Evolutionary conservation across 2,329 filamentous ascomycete species (phyloP), one percentile per base, ranked within the genome.

Genomic region (Cercospora sesami): DNA sequence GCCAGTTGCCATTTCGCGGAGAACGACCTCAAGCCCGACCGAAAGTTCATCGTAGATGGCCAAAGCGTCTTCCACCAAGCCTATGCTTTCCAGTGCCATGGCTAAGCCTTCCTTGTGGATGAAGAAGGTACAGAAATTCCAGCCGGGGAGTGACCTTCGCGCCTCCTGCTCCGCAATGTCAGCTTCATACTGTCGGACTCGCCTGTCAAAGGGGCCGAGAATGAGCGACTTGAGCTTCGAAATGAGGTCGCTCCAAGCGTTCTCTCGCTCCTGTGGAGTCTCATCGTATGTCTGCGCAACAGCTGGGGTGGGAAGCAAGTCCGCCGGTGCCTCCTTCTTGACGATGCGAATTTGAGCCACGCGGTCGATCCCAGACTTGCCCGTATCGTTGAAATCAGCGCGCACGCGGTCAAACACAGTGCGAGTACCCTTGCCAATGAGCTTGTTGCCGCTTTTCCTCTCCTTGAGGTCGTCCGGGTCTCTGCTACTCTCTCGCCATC

Each of bases 91-190:
- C 73, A 99, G 97, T 0, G 94, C 96, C 72, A 92, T 87, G 1
- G 95, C 94, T 39, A 99, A 82, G 0, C 95, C 95, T 79, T 99
- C 95, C 76, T 99, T 99, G 8, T 99, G 85, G 16, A 99, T 94
- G 78, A 99, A 99, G 78, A 99, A 99, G 0, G 95, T 99, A 80
- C 95, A 98, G 78, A 99, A 99, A 77, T 99, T 99, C 95, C 95
- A 99, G 0, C 95, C 95, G 0, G 95, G 95, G 18, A 99, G 81
- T 36, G 85, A 89, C 58, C 94, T 87, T 78, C 98, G 94, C 0
- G 90, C 87, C 74, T 98, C 94, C 76, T 94, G 95, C 79, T 97
- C 95, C 70, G 92, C 91, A 73, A 99, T 97, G 73, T 99, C 95
- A 68, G 97, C 94, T 79, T 99, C 95, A 78, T 99, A 99, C 75